phyloP scores from a whole-genome alignment of 768 basidiomycete genomes.

The Boletus insuetus region DNA sequence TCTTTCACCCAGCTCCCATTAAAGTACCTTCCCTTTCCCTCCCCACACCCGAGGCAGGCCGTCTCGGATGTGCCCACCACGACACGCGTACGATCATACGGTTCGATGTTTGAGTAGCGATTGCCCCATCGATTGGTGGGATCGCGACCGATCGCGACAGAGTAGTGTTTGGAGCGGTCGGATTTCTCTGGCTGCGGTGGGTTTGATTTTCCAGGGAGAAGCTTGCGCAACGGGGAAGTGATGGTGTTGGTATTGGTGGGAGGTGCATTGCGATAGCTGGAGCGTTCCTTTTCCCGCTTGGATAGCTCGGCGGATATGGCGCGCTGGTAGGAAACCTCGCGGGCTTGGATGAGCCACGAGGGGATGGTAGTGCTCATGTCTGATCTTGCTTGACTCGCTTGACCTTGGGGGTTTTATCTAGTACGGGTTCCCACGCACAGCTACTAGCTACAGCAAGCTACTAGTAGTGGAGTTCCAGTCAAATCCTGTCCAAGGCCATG shows the following conservation, averaged over 20 bases:
- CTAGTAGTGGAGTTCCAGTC: too few relatives aligned
- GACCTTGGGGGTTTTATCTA: neutral
- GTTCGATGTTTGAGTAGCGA: conserved; percentile 70
- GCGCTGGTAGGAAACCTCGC: conserved; percentile 14
- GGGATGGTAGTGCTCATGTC: conserved; percentile 13
- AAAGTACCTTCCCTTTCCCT: conserved; percentile 53
- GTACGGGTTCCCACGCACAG: conserved; percentile 12
- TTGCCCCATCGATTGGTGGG: conserved; percentile 49
- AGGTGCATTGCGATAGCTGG: conserved; percentile 25
- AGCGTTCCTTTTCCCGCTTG: conserved; percentile 38
- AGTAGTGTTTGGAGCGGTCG: conserved; percentile 47
- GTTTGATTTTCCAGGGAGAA: conserved; percentile 2
- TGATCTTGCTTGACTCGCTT: neutral
- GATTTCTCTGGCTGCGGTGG: conserved; percentile 9
- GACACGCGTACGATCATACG: conserved; percentile 82
- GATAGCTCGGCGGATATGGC: conserved; percentile 35
- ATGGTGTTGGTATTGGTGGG: conserved; percentile 8
- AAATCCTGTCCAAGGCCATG: conserved; percentile 13
- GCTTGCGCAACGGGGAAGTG: conserved; percentile 2
- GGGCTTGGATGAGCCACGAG: conserved; percentile 15
- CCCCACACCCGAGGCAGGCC: conserved; percentile 18
- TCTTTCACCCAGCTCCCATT: conserved; percentile 90
- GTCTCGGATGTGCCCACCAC: conserved; percentile 36
- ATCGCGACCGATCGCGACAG: conserved; percentile 47
- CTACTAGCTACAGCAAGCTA: neutral